Base-by-base conservation (phyloP, 2,329 filamentous ascomycete genomes). In the Coniochaeta sp. region DNA sequence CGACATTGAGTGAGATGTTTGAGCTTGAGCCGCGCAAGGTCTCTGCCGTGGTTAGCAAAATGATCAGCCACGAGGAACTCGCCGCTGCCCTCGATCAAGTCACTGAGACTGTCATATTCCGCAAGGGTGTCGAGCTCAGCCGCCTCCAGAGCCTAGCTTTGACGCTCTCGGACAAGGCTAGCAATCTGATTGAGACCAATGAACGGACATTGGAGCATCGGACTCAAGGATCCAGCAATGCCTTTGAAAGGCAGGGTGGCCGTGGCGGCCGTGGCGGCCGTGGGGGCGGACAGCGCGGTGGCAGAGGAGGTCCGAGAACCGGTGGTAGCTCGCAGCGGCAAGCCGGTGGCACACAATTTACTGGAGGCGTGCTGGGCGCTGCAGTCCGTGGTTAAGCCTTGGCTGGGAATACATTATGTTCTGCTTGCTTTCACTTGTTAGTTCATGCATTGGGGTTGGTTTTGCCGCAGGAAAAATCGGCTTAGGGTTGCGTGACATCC, bases 21-120 rank as follows among this genome's bases (percentile, higher is more conserved):
- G 95, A 99, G 77, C 88, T 99, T 26, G 85, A 93, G 61, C 81
- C 89, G 68, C 86, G 89, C 78, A 98, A 98, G 84, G 93, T 97
- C 58, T 82, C 90, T n/a, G 92, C 95, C 38, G 88, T 99, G 60
- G 87, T 99, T 71, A 96, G 91, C 83, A 96, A 96, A 82, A 99
- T 99, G 95, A 98, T 99, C 76, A 96, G 92, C 70, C 95, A 99
- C 80, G 95, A 99, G 78, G 95, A 99, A 77, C 88, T 99, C 57
- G 91, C 90, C 11, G 95, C 95, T 50, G 96, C 95, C 40, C 86
- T 99, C 31, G 96, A 99, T 80, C 95, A 99, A 79, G 93, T 99
- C 77, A 97, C 96, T 70, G 88, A 90, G 67, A 96, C 91, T 58
- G 91, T 99, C 77, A 95, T 98, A 79, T 99, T 99, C 90, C 89